These are phyloP conservation scores for Thelonectria olida DNA, from an alignment of 2,329 filamentous ascomycete species.

Conservation along the genomic window DNA sequence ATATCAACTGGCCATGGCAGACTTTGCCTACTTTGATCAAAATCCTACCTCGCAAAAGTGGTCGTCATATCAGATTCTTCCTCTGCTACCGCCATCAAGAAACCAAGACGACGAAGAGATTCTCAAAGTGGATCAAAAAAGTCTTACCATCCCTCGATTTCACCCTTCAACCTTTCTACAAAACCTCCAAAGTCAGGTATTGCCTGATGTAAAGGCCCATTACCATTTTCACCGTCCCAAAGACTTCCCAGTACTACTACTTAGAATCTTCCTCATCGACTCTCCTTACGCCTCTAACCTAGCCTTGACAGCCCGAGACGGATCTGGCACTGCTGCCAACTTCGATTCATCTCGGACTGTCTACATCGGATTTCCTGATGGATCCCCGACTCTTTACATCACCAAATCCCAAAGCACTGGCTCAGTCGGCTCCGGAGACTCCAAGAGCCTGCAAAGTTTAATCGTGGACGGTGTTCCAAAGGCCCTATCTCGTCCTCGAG, in stretches of 20 bases:
- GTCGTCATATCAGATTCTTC: constrained; percentile 69
- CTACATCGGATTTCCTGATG: constrained; percentile 84
- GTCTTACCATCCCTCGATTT: constrained; percentile 72
- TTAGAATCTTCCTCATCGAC: constrained; percentile 83
- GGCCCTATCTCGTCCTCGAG: constrained; percentile 78
- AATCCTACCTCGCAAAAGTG: constrained; percentile 72
- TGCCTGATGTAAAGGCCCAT: constrained; percentile 84
- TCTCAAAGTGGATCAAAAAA: constrained; percentile 54
- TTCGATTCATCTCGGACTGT: constrained; percentile 76
- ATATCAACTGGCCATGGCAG: constrained; percentile 75
- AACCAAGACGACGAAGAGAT: constrained; percentile 51
- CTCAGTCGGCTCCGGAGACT: constrained; percentile 57
- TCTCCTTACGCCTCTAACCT: constrained; percentile 78
- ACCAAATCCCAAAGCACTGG: constrained; percentile 60
- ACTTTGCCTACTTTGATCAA: constrained; percentile 72
- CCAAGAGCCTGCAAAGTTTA: constrained; percentile 72
- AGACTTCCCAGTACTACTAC: constrained; percentile 72
- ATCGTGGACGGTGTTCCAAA: constrained; percentile 84
- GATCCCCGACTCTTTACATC: constrained; percentile 78
- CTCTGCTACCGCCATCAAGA: constrained; percentile 53
- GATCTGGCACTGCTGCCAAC: constrained; percentile 50
- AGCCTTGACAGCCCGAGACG: constrained; percentile 49
- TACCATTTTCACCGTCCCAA: constrained; percentile 81
- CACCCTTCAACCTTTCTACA: constrained; percentile 83
- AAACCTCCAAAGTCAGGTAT: constrained; percentile 77